Evolutionary conservation across 1,139 yeast genomes (phyloP).

Genomic region (Pichia sp.): DNA sequence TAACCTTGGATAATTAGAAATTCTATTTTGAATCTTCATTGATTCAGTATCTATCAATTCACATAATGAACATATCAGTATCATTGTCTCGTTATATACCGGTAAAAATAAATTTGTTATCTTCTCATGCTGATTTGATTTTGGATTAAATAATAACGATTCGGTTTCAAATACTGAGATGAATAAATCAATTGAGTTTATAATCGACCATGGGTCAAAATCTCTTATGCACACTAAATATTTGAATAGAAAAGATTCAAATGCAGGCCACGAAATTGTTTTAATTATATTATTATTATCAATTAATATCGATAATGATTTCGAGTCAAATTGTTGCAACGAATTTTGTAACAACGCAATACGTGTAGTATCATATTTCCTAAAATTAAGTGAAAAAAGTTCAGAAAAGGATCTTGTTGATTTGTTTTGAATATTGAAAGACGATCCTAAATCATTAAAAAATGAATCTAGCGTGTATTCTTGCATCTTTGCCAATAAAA

Average conservation of each 20-base stretch:
- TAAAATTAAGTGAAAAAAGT: slow-evolving; percentile 10
- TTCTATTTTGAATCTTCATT: slow-evolving; percentile 34
- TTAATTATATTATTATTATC: slow-evolving; percentile 32
- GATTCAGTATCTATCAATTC: slow-evolving; percentile 43
- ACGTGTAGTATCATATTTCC: slow-evolving; percentile 5
- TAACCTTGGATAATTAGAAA: slow-evolving; percentile 40
- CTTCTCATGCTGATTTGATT: slow-evolving; percentile 37
- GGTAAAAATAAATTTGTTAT: slow-evolving; percentile 30
- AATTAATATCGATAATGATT: slow-evolving; percentile 25
- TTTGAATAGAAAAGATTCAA: slow-evolving; percentile 43
- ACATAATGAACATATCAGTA: slow-evolving; percentile 43
- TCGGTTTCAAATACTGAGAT: slow-evolving; percentile 47
- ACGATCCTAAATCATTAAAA: slow-evolving; percentile 3
- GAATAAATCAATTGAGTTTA: slow-evolving; percentile 54
- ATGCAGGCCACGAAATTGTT: slow-evolving; percentile 45
- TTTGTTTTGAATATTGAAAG: slow-evolving; percentile 3
- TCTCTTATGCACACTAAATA: slow-evolving; percentile 49
- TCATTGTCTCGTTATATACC: slow-evolving; percentile 38
- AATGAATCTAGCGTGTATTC: slow-evolving; percentile 4
- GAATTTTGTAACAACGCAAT: slow-evolving; percentile 22
- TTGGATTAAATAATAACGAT: slow-evolving; percentile 53
- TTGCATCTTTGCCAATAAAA: background rate
- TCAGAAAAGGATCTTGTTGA: slow-evolving; percentile 14
- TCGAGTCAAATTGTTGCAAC: slow-evolving; percentile 18
- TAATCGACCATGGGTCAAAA: slow-evolving; percentile 52